Conservation (phyloP, 768 basidiomycete genomes). For the Naganishia vaughanmartiniae region DNA sequence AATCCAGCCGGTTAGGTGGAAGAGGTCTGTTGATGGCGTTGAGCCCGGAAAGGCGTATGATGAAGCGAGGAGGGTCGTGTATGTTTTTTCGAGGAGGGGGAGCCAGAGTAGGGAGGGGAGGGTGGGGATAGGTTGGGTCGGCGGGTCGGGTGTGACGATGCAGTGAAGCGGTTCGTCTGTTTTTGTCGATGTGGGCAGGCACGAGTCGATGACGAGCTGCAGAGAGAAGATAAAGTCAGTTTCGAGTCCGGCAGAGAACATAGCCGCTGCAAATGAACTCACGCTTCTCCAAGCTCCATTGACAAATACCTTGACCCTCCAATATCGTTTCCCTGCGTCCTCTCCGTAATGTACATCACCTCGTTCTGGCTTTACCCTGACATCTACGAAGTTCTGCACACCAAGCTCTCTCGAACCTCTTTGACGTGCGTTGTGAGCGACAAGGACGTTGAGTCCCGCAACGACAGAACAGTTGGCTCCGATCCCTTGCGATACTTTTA, state of each 20-base stretch:
- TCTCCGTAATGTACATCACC: slow-evolving; percentile 24
- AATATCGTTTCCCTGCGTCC: slow-evolving; percentile 9
- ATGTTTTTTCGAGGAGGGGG: slow-evolving; percentile 32
- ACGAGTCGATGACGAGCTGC: slow-evolving; percentile 43
- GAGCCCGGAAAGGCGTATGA: slow-evolving; percentile 33
- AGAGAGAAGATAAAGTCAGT: background rate
- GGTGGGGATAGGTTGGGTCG: background rate
- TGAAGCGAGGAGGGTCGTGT: slow-evolving; percentile 27
- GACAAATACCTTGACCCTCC: slow-evolving; percentile 40
- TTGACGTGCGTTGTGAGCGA: slow-evolving; percentile 61
- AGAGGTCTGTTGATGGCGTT: slow-evolving; percentile 46
- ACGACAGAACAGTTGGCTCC: slow-evolving; percentile 89
- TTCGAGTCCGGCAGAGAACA: background rate
- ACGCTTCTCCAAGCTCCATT: slow-evolving; percentile 49
- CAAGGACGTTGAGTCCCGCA: slow-evolving; percentile 74
- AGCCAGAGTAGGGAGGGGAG: slow-evolving; percentile 8
- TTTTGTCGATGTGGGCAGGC: no score
- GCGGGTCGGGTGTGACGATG: slow-evolving; percentile 24
- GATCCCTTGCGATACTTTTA: slow-evolving; percentile 68
- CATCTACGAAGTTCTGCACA: slow-evolving; percentile 11
- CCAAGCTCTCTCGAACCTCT: slow-evolving; percentile 32
- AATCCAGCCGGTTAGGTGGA: slow-evolving; percentile 75
- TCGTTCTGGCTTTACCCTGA: slow-evolving; percentile 18
- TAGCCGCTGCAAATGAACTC: background rate
- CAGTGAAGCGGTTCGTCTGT: slow-evolving; percentile 38